Evolutionary conservation across 164 flowering plant genomes (phyloP), one percentile per base, ranked within the genome.

Genomic region (Nymphaea thermarum): DNA sequence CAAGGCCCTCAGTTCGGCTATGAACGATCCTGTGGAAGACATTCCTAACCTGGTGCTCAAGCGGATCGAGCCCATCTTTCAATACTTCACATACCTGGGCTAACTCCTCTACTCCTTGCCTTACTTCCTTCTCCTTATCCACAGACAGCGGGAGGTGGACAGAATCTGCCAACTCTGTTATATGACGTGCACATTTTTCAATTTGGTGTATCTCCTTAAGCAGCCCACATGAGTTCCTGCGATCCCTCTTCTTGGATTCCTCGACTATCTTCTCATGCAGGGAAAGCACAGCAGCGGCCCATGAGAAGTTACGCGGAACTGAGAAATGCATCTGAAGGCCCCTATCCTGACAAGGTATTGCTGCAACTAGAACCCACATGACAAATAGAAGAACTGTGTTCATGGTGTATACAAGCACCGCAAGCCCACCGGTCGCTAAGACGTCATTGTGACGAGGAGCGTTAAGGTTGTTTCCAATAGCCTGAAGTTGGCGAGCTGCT

Each of bases 281-380:
- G 1, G 81, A 75, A 3, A 83, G 71, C 36, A 94, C 62, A 12
- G 93, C 77, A 6, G 64, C 79, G 0, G 85, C 84, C 98, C 98
- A 94, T 3, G 73, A 4, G 74, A 81, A 88, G 6, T 88, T 83
- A 73, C 88, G 77, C 2, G 97, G 85, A 11, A 81, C 66, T 6
- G 83, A 73, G 67, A 91, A 87, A 66, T 91, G 95, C 0, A 76
- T 82, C 55, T 88, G 95, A 43, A 94, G 82, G 2, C 98, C 96
- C 3, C 98, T 82, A 69, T 94, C 97, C 73, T 94, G 98, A 71
- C 98, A 94, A 5, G 98, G 98, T 43, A 90, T 91, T 2, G 98
- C 96, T 4, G 98, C 97, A 60, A 94, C 97, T 2, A 94, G 81
- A 3, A 88, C 82, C 98, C 97, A 91, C 90, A 83, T 87, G 64